Evolutionary conservation across 2,329 filamentous ascomycete species (phyloP), one percentile per base, ranked within the genome.

Genomic region (Cladosporium oxysporum): DNA sequence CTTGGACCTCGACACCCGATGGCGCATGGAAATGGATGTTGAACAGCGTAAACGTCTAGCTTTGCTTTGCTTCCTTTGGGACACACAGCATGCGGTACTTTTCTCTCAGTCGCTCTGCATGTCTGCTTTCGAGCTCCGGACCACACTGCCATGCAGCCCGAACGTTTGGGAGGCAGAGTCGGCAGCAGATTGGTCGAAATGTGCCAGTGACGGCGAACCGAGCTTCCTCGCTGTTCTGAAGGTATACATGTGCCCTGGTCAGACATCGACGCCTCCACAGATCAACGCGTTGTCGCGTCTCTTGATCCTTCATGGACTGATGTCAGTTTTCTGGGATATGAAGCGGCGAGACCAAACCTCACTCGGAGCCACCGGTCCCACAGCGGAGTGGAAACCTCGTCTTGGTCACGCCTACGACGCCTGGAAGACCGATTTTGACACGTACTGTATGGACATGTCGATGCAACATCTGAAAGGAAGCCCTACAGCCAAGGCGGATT

Each of bases 31-130:
- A 77, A 83, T 83, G 3, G 80, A 85, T 53, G 78, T 81, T 1
- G 86, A 89, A 70, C 84, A 87, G 67, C 85, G 85, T 65, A 88
- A 88, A 74, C 81, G 86, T 62, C 76, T 87, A 0, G 85, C 86
- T 0, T 80, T 88, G 47, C 78, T 87, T 5, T 89, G 86, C 71
- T 90, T 89, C 72, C 85, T 89, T 79, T 89, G 87, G 87, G 87
- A 89, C 69, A 87, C 85, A 0, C 86, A 89, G 64, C 86, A 89
- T 67, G 86, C 87, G 0, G 85, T 88, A 0, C 78, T 89, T 0
- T 89, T 89, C 73, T 88, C 85, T n/a, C 87, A 89, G 71, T 87
- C 85, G 5, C 80, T 89, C 0, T 89, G 87, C 75, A 89, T 89
- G 86, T 88, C 85, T 1, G 85, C 86, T 0, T 88, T 88, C 59